Conservation (phyloP, 1,139 yeast species). For the Candida sanyaensis region DNA sequence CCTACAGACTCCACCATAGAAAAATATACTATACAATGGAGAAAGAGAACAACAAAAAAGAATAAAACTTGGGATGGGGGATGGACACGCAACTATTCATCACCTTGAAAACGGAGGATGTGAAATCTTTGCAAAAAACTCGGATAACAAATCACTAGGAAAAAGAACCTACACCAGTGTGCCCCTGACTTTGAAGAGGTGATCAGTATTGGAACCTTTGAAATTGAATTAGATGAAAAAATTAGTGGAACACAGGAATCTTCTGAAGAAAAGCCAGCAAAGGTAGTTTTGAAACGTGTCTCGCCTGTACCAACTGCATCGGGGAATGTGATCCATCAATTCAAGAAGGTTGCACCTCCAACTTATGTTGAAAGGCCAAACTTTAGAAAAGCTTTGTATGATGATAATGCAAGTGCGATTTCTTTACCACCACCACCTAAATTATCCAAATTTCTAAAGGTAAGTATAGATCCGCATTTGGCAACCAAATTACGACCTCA, state of each 20-base stretch:
- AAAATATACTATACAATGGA: conserved; percentile 54
- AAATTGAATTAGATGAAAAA: conserved; percentile 55
- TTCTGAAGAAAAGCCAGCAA: conserved; percentile 8
- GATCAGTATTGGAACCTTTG: conserved; percentile 51
- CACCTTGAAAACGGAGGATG: conserved; percentile 2
- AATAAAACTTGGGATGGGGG: conserved; percentile 96
- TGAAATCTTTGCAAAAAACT: conserved; percentile 18
- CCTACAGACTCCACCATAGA: conserved; percentile 1
- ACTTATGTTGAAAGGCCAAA: conserved; percentile 6
- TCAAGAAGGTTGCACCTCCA: conserved; percentile 13
- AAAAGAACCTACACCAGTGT: conserved; percentile 15
- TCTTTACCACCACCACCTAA: conserved; percentile 12
- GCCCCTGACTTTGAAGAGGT: conserved; percentile 33
- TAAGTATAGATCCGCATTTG: conserved; percentile 70
- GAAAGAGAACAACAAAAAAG: conserved; percentile 74
- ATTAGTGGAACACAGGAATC: conserved; percentile 14
- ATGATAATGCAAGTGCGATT: conserved; percentile 8
- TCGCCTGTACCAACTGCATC: conserved; percentile 2
- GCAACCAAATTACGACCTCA: conserved; percentile 68
- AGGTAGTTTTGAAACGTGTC: conserved; percentile 3
- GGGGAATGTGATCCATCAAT: conserved; percentile 2
- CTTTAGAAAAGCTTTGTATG: conserved; percentile 11
- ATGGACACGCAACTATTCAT: conserved; percentile 55
- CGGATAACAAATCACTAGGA: conserved; percentile 19
- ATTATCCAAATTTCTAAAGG: conserved; percentile 41